Base-by-base conservation (phyloP, 2,329 filamentous ascomycete genomes). In the Ascocoryne sarcoides region DNA sequence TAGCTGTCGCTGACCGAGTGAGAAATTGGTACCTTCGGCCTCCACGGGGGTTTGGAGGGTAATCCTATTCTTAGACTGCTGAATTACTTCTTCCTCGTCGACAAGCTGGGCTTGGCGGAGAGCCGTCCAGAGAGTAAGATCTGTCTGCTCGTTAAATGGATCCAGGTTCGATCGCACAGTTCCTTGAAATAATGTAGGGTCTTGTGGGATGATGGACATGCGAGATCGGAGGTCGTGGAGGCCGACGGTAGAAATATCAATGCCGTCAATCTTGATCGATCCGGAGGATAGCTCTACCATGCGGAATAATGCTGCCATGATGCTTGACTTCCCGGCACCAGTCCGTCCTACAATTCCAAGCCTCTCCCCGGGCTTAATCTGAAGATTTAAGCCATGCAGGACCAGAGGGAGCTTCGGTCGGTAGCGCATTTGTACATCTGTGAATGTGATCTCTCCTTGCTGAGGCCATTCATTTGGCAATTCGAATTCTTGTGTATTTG, bases 11-110 rank as follows among this genome's bases (percentile, higher is more conserved):
- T 96, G 90, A 5, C 90, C 90, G 8, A 96, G 79, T 0, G 87
- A 94, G 68, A 95, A 95, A 64, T 96, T 96, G 46, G 95, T 73
- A 0, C 92, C 92, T 65, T 95, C 90, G 59, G 96, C 92, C 53
- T 95, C 88, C 2, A 96, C 90, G 2, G 77, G 57, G 12, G 75
- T 82, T 62, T 96, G 90, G 16, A 98, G 80, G 49, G 87, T 79
- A 45, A 95, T 83, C 41, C 84, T 78, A 8, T 62, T 62, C n/a
- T 63, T 60, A 43, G 65, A 62, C 39, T 59, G 58, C 32, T 60
- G 51, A 16, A 60, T 59, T 5, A 50, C 39, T 5, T 32, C 45
- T 23, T 48, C 51, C 8, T 77, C 71, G 2, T 62, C 62, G 2
- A 87, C 75, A 2, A 92, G 70, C 61, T 87, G 82, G 2, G 84